Conservation (phyloP, 441 rosid species). For the Eutrema salsugineum region DNA sequence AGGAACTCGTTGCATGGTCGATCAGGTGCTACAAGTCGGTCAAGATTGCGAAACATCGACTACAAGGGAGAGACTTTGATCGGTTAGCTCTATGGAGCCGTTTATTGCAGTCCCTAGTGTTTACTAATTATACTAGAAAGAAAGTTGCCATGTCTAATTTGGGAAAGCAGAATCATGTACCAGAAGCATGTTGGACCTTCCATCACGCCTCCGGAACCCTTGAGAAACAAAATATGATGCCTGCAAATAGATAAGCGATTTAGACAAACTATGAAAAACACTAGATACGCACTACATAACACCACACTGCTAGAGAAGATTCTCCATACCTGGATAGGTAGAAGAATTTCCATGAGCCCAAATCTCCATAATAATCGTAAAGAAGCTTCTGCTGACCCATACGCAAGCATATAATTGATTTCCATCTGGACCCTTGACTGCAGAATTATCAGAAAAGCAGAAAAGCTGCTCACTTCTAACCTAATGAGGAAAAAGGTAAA, state of each 20-base stretch:
- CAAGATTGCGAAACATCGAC: conserved; percentile 57
- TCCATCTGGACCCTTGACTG: conserved; percentile 44
- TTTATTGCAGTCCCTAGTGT: not conserved
- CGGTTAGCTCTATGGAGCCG: not conserved
- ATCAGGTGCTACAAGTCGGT: conserved; percentile 64
- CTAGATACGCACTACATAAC: not conserved
- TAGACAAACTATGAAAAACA: not conserved
- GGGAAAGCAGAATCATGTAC: conserved; percentile 30
- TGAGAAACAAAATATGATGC: conserved; percentile 58
- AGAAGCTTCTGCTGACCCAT: conserved; percentile 48
- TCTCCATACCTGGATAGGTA: conserved; percentile 41
- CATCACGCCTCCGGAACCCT: conserved; percentile 64
- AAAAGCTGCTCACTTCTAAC: not conserved
- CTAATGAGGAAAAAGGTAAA: not conserved
- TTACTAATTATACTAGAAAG: not conserved
- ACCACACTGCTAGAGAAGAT: conserved; percentile 4
- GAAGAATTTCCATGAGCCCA: conserved; percentile 36
- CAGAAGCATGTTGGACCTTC: conserved; percentile 73
- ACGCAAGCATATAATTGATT: conserved; percentile 45
- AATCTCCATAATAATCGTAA: conserved; percentile 45
- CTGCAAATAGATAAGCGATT: conserved; percentile 26
- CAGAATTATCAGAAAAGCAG: not conserved
- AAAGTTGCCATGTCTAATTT: not conserved
- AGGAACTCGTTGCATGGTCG: conserved; percentile 56
- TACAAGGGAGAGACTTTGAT: conserved; percentile 28